Evolutionary conservation across 2,329 filamentous ascomycete genomes (phyloP), one percentile per base, ranked within the genome.

Genomic region (Ophiosphaerella narmari): DNA sequence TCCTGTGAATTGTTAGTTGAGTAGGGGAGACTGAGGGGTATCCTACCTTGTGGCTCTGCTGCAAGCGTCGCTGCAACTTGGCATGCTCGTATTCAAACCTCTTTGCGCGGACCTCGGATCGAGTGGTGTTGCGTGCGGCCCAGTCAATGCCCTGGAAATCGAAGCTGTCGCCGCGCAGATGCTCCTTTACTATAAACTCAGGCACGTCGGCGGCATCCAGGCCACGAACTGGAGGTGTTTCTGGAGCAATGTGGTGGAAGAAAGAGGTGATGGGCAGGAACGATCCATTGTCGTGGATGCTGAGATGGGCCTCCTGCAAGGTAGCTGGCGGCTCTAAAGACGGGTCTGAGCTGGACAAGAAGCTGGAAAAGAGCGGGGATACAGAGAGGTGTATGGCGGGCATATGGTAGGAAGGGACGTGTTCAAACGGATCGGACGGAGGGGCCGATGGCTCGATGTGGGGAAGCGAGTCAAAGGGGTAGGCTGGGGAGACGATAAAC

Each of bases 101-200:
- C 40, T 62, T 66, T 18, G 52, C 46, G 14, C 70, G 58, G 7
- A 71, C 59, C 1, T 54, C 39, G 3, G 59, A 49, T 29, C 71
- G 56, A 7, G 59, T 66, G 6, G 63, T 70, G 39, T 68, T 62
- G 23, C 70, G 66, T 32, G 56, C 48, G 18, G 50, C 59, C 73
- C 73, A 75, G 36, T 74, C 59, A 21, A 75, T 74, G 31, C 71
- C 72, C 54, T 75, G 73, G 36, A 63, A 69, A 49, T 75, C 73
- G 46, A 62, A 70, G 6, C 47, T 52, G 43, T 74, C 70, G 43
- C 70, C 71, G 13, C 62, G 54, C 39, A 74, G 54, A 26, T 74
- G 60, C 1, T 71, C 59, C n/a, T 57, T 55, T 4, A 49, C 65
- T 52, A 74, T 65, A 26, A 54, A 55, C n/a, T 53, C 48, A 5